phyloP scores from a whole-genome alignment of 1,139 yeast genomes.

The Saccharomycopsis hybrid region DNA sequence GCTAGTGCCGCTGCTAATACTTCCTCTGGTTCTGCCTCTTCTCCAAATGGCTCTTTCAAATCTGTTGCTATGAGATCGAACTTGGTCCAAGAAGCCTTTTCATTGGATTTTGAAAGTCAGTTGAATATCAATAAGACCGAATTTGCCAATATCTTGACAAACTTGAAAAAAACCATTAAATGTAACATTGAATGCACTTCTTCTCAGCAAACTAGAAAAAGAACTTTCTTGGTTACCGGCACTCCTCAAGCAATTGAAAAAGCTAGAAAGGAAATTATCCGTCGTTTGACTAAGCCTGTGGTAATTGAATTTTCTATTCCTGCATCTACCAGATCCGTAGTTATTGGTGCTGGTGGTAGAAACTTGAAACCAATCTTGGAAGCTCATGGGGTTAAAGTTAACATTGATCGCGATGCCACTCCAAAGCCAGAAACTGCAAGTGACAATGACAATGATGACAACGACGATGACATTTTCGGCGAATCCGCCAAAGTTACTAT shows the following conservation, averaged over 20 bases:
- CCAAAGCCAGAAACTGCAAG: too few relatives aligned
- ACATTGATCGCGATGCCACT: conserved; percentile 64
- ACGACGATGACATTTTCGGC: conserved; percentile 40
- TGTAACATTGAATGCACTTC: conserved; percentile 82
- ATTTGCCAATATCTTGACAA: conserved; percentile 54
- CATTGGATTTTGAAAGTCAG: conserved; percentile 63
- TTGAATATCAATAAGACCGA: conserved; percentile 53
- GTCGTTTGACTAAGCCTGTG: conserved; percentile 73
- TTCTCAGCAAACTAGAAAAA: conserved; percentile 66
- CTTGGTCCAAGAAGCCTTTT: conserved; percentile 67
- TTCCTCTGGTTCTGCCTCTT: conserved; percentile 27
- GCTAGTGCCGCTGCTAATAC: conserved; percentile 32
- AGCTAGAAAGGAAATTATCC: conserved; percentile 74
- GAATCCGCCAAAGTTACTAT: conserved; percentile 54
- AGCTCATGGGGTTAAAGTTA: conserved; percentile 65
- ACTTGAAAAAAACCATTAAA: conserved; percentile 52
- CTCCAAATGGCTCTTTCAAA: conserved; percentile 21
- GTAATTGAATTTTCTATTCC: conserved; percentile 62
- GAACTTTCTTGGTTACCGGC: conserved; percentile 85
- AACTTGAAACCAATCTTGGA: conserved; percentile 74
- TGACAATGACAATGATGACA: conserved; percentile 33
- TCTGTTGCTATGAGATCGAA: conserved; percentile 34
- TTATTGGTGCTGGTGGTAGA: conserved; percentile 88
- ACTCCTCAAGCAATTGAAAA: conserved; percentile 56
- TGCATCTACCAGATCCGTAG: conserved; percentile 65